A percentile compares a stretch with the other conserved stretches of the same genome.
Evolutionary conservation across 2,329 filamentous ascomycete species (phyloP).

Genomic region (Sarocladium oryzae): DNA sequence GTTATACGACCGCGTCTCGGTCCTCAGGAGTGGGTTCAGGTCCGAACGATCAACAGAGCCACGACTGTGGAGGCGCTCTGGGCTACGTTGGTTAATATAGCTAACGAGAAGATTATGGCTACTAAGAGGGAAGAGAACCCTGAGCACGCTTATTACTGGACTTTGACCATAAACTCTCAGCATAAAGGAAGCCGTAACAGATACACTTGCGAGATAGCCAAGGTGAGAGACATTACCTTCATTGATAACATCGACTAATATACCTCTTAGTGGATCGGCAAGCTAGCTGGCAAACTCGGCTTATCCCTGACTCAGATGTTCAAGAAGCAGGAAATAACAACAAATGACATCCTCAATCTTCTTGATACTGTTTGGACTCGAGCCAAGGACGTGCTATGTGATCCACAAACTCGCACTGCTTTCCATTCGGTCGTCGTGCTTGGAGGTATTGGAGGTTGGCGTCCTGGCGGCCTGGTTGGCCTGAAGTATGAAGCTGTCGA

Average conservation of each 20-base stretch:
- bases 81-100: neutral
- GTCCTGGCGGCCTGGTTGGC: neutral
- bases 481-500: neutral
- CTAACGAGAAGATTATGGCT: neutral
- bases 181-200: no score
- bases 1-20: neutral
- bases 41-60: neutral
- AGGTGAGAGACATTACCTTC: neutral
- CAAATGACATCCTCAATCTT: neutral
- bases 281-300: neutral
- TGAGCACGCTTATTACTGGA: neutral
- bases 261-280: neutral
- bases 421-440: neutral
- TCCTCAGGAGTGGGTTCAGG: neutral
- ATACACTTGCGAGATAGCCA: no score
- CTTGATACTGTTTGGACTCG: neutral
- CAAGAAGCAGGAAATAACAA: neutral
- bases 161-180: no score
- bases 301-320: neutral
- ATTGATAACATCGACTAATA: no score
- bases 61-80: neutral
- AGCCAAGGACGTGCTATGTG: neutral
- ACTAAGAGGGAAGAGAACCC: neutral
- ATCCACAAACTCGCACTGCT: neutral
- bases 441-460: neutral